phyloP scores from a whole-genome alignment of 164 flowering plant genomes.

The Magnolia kwangsiensis region DNA sequence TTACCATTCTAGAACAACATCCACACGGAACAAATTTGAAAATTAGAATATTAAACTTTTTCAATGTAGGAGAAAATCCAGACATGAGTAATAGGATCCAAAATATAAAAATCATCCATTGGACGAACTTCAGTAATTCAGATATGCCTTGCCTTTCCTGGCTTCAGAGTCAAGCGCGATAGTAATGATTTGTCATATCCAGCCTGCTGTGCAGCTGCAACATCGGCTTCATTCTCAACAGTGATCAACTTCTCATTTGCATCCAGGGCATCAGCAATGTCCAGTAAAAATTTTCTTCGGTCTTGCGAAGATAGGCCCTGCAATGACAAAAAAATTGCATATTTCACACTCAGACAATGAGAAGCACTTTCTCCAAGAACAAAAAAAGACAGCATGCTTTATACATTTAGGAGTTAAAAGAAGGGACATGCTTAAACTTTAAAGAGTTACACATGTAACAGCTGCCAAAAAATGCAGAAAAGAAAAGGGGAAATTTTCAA shows the following conservation, averaged over 20 bases:
- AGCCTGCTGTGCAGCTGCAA: slow-evolving; percentile 63
- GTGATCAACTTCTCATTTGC: slow-evolving; percentile 61
- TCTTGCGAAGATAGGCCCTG: slow-evolving; percentile 72
- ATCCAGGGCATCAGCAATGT: slow-evolving; percentile 81
- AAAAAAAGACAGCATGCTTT: background rate
- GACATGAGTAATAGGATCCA: background rate
- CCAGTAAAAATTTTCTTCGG: slow-evolving; percentile 64
- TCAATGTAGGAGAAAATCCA: background rate
- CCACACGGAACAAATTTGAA: background rate
- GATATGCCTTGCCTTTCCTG: slow-evolving; percentile 65
- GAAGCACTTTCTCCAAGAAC: background rate
- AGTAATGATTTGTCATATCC: slow-evolving; percentile 85
- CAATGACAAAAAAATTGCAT: slow-evolving; percentile 11
- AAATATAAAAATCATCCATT: background rate
- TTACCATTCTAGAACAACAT: background rate
- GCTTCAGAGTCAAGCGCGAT: slow-evolving; percentile 72
- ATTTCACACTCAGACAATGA: background rate
- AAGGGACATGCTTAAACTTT: background rate
- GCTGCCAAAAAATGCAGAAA: background rate
- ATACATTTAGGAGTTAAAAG: background rate
- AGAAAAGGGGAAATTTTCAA: background rate
- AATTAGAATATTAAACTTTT: background rate
- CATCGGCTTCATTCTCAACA: slow-evolving; percentile 83
- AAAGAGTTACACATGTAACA: background rate
- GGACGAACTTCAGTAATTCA: background rate